Evolutionary conservation across 352 stramenopile species (phyloP).

Genomic region (Pythium dissimile): DNA sequence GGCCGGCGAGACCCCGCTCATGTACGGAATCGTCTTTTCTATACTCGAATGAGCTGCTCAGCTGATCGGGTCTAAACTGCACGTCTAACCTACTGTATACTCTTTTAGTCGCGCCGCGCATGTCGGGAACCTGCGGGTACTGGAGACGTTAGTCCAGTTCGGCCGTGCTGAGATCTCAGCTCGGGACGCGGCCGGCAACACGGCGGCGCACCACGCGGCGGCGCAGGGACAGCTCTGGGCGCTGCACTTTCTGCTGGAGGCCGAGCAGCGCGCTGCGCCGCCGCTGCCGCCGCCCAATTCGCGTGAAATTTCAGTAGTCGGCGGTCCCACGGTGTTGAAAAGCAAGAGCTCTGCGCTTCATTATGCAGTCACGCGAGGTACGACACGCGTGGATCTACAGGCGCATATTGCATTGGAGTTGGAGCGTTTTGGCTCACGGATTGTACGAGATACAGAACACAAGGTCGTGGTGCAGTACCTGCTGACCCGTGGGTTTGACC

Average conservation of each 20-base stretch:
- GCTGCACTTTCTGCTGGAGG: constrained; percentile 69
- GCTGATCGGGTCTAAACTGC: not conserved
- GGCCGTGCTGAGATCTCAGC: constrained; percentile 45
- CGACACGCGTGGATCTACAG: too few relatives aligned
- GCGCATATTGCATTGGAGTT: too few relatives aligned
- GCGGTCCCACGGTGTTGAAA: constrained; percentile 25
- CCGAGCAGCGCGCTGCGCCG: constrained; percentile 22
- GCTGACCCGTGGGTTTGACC: constrained; percentile 50
- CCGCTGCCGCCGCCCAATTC: constrained; percentile 6
- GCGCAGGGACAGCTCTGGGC: constrained; percentile 68
- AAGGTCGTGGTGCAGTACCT: constrained; percentile 72
- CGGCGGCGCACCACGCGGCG: constrained; percentile 62
- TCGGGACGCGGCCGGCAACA: constrained; percentile 62
- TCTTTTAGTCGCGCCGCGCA: constrained; percentile 53
- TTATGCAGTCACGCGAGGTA: constrained; percentile 47
- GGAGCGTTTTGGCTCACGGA: too few relatives aligned
- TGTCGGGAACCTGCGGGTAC: constrained; percentile 60
- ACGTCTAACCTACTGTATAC: not conserved
- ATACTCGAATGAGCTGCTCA: not conserved
- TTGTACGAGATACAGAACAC: too few relatives aligned
- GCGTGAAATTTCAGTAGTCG: constrained; percentile 9
- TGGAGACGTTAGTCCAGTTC: constrained; percentile 51
- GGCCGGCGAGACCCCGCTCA: constrained; percentile 68
- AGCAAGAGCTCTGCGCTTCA: constrained; percentile 45
- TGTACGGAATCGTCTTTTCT: constrained; percentile 30